Evolutionary conservation across 768 basidiomycete genomes (phyloP), one percentile per base, ranked within the genome.

Genomic region (Lanmaoa pseudosensibilis): DNA sequence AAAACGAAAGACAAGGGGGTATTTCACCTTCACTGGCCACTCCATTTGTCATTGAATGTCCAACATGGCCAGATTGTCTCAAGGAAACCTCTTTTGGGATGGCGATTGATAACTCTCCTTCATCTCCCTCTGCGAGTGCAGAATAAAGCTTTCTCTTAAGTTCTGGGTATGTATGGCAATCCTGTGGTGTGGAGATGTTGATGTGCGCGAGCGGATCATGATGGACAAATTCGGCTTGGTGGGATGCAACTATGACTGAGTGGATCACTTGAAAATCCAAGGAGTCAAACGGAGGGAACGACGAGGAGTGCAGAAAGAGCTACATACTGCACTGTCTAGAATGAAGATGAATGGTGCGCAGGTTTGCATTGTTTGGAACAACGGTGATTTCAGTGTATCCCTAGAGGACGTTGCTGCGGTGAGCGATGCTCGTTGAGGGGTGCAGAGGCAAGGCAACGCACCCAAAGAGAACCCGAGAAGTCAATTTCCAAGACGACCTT

Each of bases 381-480:
- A 98, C 79, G 12, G 92, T 93, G 63, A 99, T 84, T 74, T 96
- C 93, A 12, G 94, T 96, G 71, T 94, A 94, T 58, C 94, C 95
- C 93, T 94, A 58, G 41, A 61, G 10, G 43, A 49, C 13, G 58
- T 55, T 52, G 63, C 50, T 50, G 63, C 41, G 47, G 65, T 68
- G 57, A 69, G 65, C 43, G 59, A 54, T 41, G 57, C 55, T 56
- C 41, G 40, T 52, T 48, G 57, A 54, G 59, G 55, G 55, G 54
- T 19, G 49, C 57, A 59, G 47, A 54, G 68, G 67, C 5, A 61
- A 72, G 62, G 54, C 50, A 34, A 69, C 84, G 61, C 75, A 91
- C 94, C 83, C 89, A 90, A 65, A 94, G 80, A 68, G 80, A 80
- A 21, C 96, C 96, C 9, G 87, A 81, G 72, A 97, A 94, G 78